phyloP scores from a whole-genome alignment of 495 filamentous ascomycete species.

The Hyaloscypha variabilis region DNA sequence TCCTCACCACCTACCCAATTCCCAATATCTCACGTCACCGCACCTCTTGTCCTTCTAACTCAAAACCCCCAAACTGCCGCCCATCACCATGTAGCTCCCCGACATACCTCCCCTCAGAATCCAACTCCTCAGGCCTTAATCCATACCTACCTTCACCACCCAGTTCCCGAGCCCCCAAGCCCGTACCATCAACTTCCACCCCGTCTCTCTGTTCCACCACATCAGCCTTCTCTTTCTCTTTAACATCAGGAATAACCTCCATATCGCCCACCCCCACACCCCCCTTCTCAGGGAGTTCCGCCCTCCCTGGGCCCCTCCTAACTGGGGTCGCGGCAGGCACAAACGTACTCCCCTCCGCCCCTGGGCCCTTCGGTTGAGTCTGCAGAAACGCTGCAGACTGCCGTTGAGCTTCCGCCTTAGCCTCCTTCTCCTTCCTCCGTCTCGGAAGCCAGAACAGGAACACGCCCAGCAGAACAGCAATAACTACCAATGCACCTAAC shows the following conservation, averaged over 20 bases:
- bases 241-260: not conserved
- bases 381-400: too few relatives aligned
- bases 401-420: not conserved
- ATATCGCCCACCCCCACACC: not conserved
- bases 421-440: not conserved
- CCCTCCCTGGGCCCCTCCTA: conserved; percentile 6
- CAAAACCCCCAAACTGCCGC: conserved; percentile 1
- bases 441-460: conserved; percentile 1
- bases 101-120: conserved; percentile 6
- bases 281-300: conserved; percentile 5
- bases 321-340: not conserved
- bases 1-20: too few relatives aligned
- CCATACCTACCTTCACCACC: conserved; percentile 4
- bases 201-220: not conserved
- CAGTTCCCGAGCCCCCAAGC: too few relatives aligned
- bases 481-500: not conserved
- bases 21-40: too few relatives aligned
- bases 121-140: conserved; percentile 8
- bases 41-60: not conserved
- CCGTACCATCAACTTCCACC: not conserved
- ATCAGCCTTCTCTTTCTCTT: not conserved
- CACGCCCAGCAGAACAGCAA: not conserved
- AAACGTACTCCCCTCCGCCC: not conserved
- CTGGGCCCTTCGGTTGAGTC: too few relatives aligned
- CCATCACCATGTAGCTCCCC: conserved; percentile 14